Base-by-base conservation (phyloP, 176 grass and related monocot genomes). In the Cenchrus fungigraminus region DNA sequence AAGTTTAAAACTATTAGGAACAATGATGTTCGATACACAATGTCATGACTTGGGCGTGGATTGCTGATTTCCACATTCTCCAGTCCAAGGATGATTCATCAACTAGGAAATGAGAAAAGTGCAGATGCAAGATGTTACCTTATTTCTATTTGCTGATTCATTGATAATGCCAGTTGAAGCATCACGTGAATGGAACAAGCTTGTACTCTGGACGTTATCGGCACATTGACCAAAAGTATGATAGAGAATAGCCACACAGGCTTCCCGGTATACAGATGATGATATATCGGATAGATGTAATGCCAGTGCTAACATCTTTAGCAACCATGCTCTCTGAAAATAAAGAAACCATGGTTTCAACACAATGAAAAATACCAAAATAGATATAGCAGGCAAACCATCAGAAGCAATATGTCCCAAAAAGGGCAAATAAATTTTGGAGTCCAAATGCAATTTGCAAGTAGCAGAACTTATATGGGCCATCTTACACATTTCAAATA, bases 241-340 rank as follows among this genome's bases (percentile, higher is more conserved):
- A 74, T 83, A 92, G 70, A 98, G 87, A 90, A 98, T 95, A 85
- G 89, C 81, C 67, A 98, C 9, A 44, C 89, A 95, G 75, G 91
- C 85, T 68, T 98, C 96, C 49, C 86, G 81, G 68, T 95, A 91
- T 62, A 89, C 66, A 46, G 96, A 90, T 83, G 82, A 90, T 61
- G 89, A 84, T 84, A 93, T 83, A 87, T 98, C 96, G n/a, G 93
- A 91, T 87, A 83, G 80, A 92, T 98, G 96, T 50, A 98, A 85
- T 84, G 92, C 96, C 77, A 98, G 78, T 42, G 96, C 93, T 88
- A 94, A 73, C 40, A 98, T 87, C 86, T 98, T 98, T 74, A 98
- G 60, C 74, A 98, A 83, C 93, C 96, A 98, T 47, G 91, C 93
- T 80, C 96, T 95, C 96, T 98, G 93, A 59, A 87, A 90, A 87